These are phyloP conservation scores for Suhomyces bokatorum DNA, from an alignment of 1,139 yeast genomes.

Conservation along the genomic window DNA sequence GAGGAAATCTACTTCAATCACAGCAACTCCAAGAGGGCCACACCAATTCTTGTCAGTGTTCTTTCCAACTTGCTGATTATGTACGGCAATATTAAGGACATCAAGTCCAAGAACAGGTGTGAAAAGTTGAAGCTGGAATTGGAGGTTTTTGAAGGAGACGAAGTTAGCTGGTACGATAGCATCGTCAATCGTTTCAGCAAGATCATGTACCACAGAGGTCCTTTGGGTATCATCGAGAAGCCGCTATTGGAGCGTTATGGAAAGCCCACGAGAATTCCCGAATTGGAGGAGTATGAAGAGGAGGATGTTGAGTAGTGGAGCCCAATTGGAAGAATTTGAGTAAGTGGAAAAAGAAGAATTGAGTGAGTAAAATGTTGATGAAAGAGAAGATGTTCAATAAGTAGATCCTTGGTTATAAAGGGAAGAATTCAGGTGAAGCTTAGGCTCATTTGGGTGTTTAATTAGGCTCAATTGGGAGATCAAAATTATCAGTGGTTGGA, in stretches of 20 bases:
- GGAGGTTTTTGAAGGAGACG: constrained; percentile 23
- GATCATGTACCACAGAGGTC: constrained; percentile 44
- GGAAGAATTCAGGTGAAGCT: too few relatives aligned
- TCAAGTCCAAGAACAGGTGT: constrained; percentile 30
- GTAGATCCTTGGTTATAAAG: too few relatives aligned
- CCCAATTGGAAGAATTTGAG: too few relatives aligned
- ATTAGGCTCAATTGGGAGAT: too few relatives aligned
- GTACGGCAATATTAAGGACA: constrained; percentile 33
- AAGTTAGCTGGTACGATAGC: constrained; percentile 37
- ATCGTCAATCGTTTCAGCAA: constrained; percentile 37
- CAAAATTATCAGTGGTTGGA: too few relatives aligned
- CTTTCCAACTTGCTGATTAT: constrained; percentile 33
- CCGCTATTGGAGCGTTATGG: constrained; percentile 45
- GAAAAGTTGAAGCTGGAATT: constrained; percentile 25
- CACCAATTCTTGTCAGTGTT: constrained; percentile 34
- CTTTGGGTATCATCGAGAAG: constrained; percentile 46
- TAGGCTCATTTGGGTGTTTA: too few relatives aligned
- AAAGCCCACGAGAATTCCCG: constrained; percentile 32
- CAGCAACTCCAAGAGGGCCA: constrained; percentile 29
- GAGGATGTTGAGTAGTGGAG: constrained; percentile 39
- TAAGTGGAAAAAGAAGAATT: too few relatives aligned
- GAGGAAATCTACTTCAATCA: constrained; percentile 38
- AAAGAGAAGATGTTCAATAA: too few relatives aligned
- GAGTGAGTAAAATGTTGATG: too few relatives aligned
- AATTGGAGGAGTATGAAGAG: constrained; percentile 45